phyloP scores from a whole-genome alignment of 179 eudicot genomes.

The Silene vulgaris region DNA sequence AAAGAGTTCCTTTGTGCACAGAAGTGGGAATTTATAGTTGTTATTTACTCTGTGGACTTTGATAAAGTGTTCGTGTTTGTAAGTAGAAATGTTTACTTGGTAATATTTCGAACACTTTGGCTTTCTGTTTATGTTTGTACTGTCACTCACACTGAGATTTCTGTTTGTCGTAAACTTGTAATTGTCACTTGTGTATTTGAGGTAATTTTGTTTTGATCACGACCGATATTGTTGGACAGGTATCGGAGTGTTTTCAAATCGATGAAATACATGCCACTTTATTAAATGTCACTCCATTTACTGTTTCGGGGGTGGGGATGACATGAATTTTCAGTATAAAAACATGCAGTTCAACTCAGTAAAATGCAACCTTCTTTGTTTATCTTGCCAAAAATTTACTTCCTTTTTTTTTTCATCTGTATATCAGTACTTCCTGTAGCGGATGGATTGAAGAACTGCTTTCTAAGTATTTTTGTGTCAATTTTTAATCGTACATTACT shows the following conservation, averaged over 20 bases:
- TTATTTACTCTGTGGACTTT: neutral
- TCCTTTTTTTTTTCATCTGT: neutral
- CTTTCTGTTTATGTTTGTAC: neutral
- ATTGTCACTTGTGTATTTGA: neutral
- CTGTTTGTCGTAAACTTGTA: neutral
- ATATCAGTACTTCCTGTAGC: neutral
- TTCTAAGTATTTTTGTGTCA: neutral
- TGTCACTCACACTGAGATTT: neutral
- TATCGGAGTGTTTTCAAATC: neutral
- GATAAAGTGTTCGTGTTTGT: neutral
- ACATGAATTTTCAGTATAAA: neutral
- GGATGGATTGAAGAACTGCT: neutral
- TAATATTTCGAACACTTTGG: conserved; percentile 1
- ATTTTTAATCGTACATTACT: neutral
- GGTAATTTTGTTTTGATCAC: neutral
- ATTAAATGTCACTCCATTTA: neutral
- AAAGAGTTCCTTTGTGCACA: neutral
- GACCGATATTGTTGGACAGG: neutral
- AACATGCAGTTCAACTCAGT: neutral
- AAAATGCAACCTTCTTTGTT: neutral
- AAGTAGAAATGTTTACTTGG: neutral
- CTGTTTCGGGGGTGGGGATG: neutral
- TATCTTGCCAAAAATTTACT: neutral
- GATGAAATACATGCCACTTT: conserved; percentile 8
- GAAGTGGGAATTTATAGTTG: neutral